Base-by-base conservation (phyloP, 257 asterid species). In the Solanum corneliomulleri region DNA sequence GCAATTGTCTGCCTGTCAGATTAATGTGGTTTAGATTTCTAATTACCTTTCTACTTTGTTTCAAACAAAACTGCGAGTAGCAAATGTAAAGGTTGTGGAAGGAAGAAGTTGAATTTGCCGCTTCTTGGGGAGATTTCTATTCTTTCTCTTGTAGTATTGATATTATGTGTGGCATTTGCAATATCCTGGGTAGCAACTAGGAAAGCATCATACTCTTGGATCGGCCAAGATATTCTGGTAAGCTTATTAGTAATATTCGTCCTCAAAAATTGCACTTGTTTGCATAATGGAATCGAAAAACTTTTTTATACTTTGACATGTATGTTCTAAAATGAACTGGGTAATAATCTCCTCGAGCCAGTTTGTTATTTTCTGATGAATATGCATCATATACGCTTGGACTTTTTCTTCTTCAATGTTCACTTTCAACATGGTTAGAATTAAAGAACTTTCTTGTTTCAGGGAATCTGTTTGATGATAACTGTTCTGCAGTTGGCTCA, bases 401-500 rank as follows among this genome's bases (percentile, higher is more conserved):
- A 77, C 86, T 72, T 66, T 64, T 52, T 66, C 11, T 14, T 47
- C 62, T 82, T 58, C 27, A 76, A 44, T 14, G 5, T 21, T 21
- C 87, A 75, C 52, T 66, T 14, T 62, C 77, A 64, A 37, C 31
- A 89, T 77, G 83, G 69, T 81, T 81, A 81, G 23, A 49, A 18
- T 31, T 52, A 81, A 49, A 85, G 89, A 88, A 20, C 69, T 47
- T 70, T 87, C 49, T 89, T 88, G 69, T 88, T 89, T 66, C 97
- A 97, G 99, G 99, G 99, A 86, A 96, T 96, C 60, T 94, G 98
- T 92, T 90, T 97, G 98, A 97, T 97, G 98, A 91, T 95, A 91
- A 94, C 98, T 58, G 97, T 96, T 91, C 90, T 96, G 93, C 99
- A 96, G 88, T 77, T 96, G 94, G 98, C 98, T 85, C 99, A 94